Evolutionary conservation across 495 filamentous ascomycete species (phyloP).

Genomic region (Annulohypoxylon bovei): DNA sequence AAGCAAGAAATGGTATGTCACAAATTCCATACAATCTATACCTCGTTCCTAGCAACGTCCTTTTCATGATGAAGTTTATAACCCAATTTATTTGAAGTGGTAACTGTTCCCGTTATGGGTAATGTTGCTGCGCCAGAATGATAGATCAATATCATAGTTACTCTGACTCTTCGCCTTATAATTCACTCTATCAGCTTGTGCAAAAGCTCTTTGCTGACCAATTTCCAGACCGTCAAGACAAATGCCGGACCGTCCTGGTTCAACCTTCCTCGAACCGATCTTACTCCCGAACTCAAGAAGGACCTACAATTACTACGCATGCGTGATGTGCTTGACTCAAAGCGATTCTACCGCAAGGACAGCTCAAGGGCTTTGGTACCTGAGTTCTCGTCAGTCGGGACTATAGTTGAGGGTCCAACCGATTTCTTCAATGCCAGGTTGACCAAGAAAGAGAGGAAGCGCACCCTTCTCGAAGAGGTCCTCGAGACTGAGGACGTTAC

Average conservation of each 20-base stretch:
- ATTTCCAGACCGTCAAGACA: conserved; percentile 53
- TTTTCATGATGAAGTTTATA: conserved; percentile 56
- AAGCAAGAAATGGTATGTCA: conserved; percentile 55
- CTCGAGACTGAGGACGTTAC: conserved; percentile 66
- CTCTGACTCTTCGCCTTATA: conserved; percentile 74
- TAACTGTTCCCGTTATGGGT: conserved; percentile 76
- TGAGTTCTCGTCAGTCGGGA: conserved; percentile 87
- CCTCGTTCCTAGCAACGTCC: neutral
- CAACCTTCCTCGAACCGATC: conserved; percentile 80
- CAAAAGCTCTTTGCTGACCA: conserved; percentile 33
- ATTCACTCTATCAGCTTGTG: conserved; percentile 27
- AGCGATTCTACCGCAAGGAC: conserved; percentile 90
- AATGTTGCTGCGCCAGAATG: conserved; percentile 75
- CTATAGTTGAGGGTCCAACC: conserved; percentile 86
- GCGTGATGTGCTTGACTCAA: conserved; percentile 87
- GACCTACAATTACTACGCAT: conserved; percentile 89
- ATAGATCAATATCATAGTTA: conserved; percentile 90
- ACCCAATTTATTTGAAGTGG: conserved; percentile 57
- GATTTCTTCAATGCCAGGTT: conserved; percentile 85
- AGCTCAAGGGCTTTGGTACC: conserved; percentile 69
- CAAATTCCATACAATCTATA: neutral
- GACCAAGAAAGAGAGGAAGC: conserved; percentile 85
- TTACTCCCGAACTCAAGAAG: conserved; percentile 85
- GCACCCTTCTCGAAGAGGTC: conserved; percentile 89
- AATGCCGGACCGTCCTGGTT: conserved; percentile 74